Conservation (phyloP, 352 stramenopile species). For the Phytophthora brassicae region DNA sequence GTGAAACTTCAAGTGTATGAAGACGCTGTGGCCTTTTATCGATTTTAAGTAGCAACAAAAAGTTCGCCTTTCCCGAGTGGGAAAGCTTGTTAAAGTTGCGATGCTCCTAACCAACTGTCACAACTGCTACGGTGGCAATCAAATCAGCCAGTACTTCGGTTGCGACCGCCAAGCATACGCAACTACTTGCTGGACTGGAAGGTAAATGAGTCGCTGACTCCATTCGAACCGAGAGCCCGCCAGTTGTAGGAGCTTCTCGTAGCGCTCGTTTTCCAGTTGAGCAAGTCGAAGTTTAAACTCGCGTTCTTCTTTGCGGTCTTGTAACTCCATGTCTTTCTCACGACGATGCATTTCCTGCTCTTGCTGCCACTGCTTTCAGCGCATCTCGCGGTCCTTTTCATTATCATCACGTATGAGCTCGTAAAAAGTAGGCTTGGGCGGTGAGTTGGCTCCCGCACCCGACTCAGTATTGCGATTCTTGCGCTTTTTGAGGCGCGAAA, state of each 20-base stretch:
- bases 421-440: not conserved
- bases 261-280: constrained; percentile 12
- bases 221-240: not conserved
- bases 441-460: not conserved
- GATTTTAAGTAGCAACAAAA: constrained; percentile 13
- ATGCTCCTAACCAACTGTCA: too few species aligned
- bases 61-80: not conserved
- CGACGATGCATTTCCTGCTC: not conserved
- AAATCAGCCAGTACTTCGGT: not conserved
- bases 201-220: not conserved
- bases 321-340: not conserved
- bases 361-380: not conserved
- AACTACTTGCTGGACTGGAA: not conserved
- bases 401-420: not conserved
- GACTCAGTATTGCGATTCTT: not conserved
- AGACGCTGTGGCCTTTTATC: not conserved
- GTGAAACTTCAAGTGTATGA: not conserved
- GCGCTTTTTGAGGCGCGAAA: constrained; percentile 3
- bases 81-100: constrained; percentile 1
- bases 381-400: not conserved
- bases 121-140: not conserved
- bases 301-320: constrained; percentile 9
- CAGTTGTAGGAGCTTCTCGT: not conserved
- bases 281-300: too few species aligned
- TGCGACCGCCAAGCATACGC: not conserved